Conservation (phyloP, 306 rosid species). For the Cyamopsis tetragonoloba region DNA sequence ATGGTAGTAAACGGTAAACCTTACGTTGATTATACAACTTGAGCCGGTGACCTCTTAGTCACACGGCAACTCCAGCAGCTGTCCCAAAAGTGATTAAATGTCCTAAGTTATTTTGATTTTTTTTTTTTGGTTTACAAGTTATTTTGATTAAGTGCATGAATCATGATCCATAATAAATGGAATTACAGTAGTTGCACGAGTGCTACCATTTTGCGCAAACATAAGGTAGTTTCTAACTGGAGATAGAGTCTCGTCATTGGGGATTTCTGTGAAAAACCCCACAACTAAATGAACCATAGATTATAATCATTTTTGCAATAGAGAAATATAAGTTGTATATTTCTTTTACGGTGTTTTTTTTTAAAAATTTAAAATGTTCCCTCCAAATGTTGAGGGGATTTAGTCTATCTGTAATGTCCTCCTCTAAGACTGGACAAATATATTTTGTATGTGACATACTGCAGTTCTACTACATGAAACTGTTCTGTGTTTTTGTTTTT, state of each 20-base stretch:
- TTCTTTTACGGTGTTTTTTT: not conserved
- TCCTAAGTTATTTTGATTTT: no score
- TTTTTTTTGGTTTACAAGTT: not conserved
- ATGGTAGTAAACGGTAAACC: not conserved
- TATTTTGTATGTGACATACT: not conserved
- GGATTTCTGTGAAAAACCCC: not conserved
- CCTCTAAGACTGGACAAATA: not conserved
- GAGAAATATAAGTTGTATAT: not conserved
- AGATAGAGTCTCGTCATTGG: not conserved
- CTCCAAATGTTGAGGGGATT: not conserved
- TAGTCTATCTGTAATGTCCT: not conserved
- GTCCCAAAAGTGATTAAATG: no score
- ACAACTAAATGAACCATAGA: constrained; percentile 13
- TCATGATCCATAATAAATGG: not conserved
- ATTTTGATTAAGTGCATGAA: not conserved
- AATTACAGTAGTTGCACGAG: not conserved
- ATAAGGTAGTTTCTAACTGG: not conserved
- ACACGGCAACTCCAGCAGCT: not conserved
- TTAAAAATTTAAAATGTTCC: not conserved
- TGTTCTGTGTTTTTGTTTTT: not conserved
- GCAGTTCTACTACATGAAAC: not conserved
- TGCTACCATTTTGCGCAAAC: not conserved
- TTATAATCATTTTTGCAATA: not conserved
- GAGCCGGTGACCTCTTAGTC: not conserved
- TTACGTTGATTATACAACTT: not conserved